Evolutionary conservation across 2,329 filamentous ascomycete genomes (phyloP).

Genomic region (Zelopaecilomyces penicillatus): DNA sequence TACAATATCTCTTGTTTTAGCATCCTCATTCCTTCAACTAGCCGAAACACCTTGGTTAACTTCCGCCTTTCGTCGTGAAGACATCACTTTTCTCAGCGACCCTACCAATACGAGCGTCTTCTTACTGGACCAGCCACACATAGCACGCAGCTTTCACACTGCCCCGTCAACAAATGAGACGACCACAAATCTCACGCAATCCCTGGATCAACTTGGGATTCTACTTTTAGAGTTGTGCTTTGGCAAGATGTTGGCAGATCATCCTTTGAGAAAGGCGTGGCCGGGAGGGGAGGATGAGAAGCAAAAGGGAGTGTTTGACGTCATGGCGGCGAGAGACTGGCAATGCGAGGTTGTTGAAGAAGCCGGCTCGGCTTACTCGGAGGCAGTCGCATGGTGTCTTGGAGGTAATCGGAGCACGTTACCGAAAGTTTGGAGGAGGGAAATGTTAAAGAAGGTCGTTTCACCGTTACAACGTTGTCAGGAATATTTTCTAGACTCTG

Average conservation of each 20-base stretch:
- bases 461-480: background rate
- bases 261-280: background rate
- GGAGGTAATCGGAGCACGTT: background rate
- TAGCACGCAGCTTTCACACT: background rate
- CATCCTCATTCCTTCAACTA: constrained; percentile 20
- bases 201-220: background rate
- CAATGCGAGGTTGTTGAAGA: constrained; percentile 3
- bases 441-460: constrained; percentile 5
- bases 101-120: background rate
- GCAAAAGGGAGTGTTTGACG: background rate
- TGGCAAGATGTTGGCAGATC: background rate
- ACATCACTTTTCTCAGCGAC: constrained; percentile 10
- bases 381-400: constrained; percentile 8
- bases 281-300: background rate
- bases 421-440: constrained; percentile 5
- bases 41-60: constrained; percentile 17
- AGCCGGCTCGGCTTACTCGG: constrained; percentile 4
- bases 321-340: constrained; percentile 7
- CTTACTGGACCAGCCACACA: background rate
- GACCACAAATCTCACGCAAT: background rate
- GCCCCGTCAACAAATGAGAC: no score
- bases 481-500: background rate
- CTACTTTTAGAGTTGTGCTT: constrained; percentile 3
- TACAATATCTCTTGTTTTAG: constrained; percentile 14
- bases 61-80: constrained; percentile 6